phyloP scores from a whole-genome alignment of 1,284 basidiomycete genomes.

The Acaromyces ingoldii region DNA sequence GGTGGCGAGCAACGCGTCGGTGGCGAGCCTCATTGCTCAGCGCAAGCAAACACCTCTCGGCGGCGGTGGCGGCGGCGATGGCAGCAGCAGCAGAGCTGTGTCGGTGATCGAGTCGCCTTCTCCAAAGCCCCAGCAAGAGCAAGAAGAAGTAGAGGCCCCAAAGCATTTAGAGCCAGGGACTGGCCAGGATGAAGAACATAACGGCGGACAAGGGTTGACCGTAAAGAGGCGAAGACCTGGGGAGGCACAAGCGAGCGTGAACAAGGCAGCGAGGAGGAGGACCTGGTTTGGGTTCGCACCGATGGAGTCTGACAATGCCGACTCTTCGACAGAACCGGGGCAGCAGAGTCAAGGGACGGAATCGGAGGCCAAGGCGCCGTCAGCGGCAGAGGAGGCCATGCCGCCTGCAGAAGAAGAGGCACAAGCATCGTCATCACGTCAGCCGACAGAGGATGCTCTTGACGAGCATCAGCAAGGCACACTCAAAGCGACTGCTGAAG shows the following conservation, averaged over 20 bases:
- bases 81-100: neutral
- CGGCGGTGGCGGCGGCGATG: neutral
- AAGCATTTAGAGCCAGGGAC: neutral
- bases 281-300: slow-evolving; percentile 13
- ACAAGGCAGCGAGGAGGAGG: slow-evolving; percentile 3
- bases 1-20: slow-evolving; percentile 10
- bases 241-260: neutral
- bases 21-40: neutral
- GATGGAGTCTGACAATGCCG: too few relatives aligned
- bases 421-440: too few relatives aligned
- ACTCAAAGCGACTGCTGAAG: neutral
- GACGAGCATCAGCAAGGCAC: neutral
- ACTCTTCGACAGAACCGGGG: too few relatives aligned
- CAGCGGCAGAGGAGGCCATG: neutral
- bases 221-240: slow-evolving; percentile 1
- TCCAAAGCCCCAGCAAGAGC: neutral
- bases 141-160: neutral
- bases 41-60: neutral
- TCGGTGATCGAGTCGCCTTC: neutral
- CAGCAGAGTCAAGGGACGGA: neutral
- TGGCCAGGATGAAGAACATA: neutral
- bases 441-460: neutral
- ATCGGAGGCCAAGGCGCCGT: neutral
- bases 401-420: too few relatives aligned
- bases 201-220: neutral